Base-by-base conservation (phyloP, 2,329 filamentous ascomycete genomes). In the Grosmannia penicillata region DNA sequence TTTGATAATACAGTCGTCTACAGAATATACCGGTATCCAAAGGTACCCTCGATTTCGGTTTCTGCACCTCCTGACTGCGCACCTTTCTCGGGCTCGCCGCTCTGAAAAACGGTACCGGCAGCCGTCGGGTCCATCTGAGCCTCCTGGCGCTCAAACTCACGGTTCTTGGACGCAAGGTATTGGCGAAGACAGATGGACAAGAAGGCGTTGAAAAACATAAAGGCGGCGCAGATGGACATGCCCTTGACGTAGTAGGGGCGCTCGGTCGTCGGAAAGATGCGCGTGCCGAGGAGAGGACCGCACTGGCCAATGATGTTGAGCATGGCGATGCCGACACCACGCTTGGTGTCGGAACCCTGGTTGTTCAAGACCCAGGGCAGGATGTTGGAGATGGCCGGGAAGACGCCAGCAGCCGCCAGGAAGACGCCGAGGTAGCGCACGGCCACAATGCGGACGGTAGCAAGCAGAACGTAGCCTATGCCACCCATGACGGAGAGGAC, bases 351-450 rank as follows among this genome's bases (percentile, higher is more conserved):
- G 27, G 63, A 72, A 13, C 77, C 77, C 53, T 82, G 76, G 51
- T 82, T 82, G 52, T 82, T 75, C 25, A 77, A 55, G 14, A 76
- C 70, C 79, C 79, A 84, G 0, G 78, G 75, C 14, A 84, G 60
- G 18, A 80, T 75, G 47, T 82, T 76, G 2, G 71, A 69, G 44
- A 83, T 79, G 14, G 67, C 66, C 0, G 78, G 73, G 49, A 83
- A 85, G 53, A 63, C 58, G 21, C 61, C 61, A 1, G 57, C 56
- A 1, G 60, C 57, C 10, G 58, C 59, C 49, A 71, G 47, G 42
- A 63, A 70, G 1, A 66, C 61, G 3, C 60, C 63, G 0, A 61
- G 53, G 41, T 70, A 71, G 14, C 65, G 60, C 22, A 61, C 55
- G 0, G 50, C 59, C 2, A 59, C 56, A 14, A 52, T 48, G 15